Base-by-base conservation (phyloP, 1,284 basidiomycete species). In the Dichomitus squalens region DNA sequence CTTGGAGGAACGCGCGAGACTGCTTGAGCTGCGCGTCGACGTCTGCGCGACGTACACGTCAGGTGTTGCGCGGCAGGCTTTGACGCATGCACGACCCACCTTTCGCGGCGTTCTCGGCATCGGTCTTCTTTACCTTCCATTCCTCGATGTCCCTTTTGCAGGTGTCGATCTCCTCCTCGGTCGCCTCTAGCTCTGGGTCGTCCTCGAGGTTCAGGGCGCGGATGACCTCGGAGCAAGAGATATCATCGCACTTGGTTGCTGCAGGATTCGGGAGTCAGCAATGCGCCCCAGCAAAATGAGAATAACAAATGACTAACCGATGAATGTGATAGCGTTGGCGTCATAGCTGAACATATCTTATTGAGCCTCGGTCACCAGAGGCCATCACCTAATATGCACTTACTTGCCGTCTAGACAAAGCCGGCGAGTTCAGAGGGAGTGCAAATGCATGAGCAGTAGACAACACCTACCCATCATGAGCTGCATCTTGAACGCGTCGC, bases 161-260 rank as follows among this genome's bases (percentile, higher is more conserved):
- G n/a, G 68, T 46, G 0, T 76, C 70, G 20, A 86, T 72, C 29
- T 73, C 73, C 0, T 75, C 75, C 60, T 85, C 78, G 23, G 86
- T 82, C 2, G 68, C 74, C 52, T 80, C 77, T 11, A 85, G 71
- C 50, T 79, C 78, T 1, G 79, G 76, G 38, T 86, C 79, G 41
- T 83, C 79, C 3, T 81, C 75, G 4, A 86, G 73, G 27, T 70
- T 62, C 36, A 87, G 73, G 1, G 79, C 77, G 20, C 70, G 69
- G 46, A 86, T 81, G 46, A 85, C 79, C 61, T 86, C 84, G 0
- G 78, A 79, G 55, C 82, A 84, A 7, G 81, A 83, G n/a, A 87
- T 79, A 59, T 87, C 85, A 55, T 86, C 85, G 55, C 81, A 83
- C 69, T 87, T 86, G 58, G 79, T 82, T 4, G 84, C 84, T 82